phyloP scores from a whole-genome alignment of 2,329 filamentous ascomycete genomes.

The Claviceps fusiformis region DNA sequence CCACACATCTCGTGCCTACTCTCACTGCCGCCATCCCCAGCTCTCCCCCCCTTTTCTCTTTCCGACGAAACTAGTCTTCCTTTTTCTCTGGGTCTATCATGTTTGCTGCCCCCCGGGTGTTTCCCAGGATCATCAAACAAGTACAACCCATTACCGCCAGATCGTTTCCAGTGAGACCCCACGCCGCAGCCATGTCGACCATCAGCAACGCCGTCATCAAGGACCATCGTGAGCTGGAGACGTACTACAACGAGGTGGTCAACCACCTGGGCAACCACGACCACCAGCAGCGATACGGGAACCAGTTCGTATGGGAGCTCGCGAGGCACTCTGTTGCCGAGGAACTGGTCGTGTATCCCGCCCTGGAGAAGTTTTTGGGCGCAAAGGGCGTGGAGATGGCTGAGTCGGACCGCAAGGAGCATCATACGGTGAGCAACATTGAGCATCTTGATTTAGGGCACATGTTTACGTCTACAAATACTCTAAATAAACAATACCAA shows the following conservation, averaged over 20 bases:
- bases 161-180: background rate
- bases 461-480: too few relatives aligned
- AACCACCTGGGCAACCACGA: constrained; percentile 20
- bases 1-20: background rate
- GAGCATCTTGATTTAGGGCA: too few relatives aligned
- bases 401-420: constrained; percentile 32
- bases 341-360: constrained; percentile 39
- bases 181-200: constrained; percentile 11
- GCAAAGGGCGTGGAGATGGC: constrained; percentile 28
- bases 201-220: constrained; percentile 15
- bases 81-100: background rate
- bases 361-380: constrained; percentile 32
- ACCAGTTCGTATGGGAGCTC: constrained; percentile 35
- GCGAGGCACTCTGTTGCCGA: constrained; percentile 34
- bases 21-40: too few relatives aligned
- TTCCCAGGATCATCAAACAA: background rate
- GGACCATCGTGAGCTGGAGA: constrained; percentile 18
- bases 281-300: constrained; percentile 26
- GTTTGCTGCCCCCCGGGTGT: background rate
- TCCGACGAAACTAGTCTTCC: too few relatives aligned
- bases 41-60: background rate
- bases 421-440: constrained; percentile 24
- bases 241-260: constrained; percentile 29
- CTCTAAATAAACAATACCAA: too few relatives aligned
- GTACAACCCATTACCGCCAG: background rate